These are phyloP conservation scores for Diaporthe sp. DNA, from an alignment of 2,329 filamentous ascomycete genomes.

Conservation along the genomic window DNA sequence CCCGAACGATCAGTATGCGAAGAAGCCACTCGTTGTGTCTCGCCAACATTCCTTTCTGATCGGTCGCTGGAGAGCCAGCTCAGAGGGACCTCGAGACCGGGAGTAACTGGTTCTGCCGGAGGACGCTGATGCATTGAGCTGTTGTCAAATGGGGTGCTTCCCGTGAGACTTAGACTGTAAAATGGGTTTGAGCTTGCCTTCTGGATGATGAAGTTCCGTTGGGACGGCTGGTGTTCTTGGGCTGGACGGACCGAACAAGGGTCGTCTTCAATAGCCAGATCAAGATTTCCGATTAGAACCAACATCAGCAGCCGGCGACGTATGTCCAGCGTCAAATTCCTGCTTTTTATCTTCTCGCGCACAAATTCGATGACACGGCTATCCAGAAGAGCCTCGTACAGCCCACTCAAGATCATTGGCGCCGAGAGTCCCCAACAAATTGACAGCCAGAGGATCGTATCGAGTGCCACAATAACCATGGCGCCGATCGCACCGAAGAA, in stretches of 20 bases:
- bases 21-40: background rate
- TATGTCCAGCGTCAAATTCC: conserved; percentile 40
- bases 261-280: conserved; percentile 35
- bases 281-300: conserved; percentile 43
- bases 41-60: background rate
- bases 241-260: background rate
- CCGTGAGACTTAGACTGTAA: background rate
- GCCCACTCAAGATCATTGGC: conserved; percentile 44
- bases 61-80: background rate
- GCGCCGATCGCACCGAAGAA: conserved; percentile 36
- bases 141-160: background rate
- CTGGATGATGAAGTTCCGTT: conserved; percentile 6
- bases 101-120: background rate
- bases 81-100: background rate
- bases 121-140: background rate
- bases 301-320: conserved; percentile 38
- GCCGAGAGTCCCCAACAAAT: conserved; percentile 43
- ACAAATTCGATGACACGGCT: conserved; percentile 40
- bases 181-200: background rate
- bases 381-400: conserved; percentile 45
- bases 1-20: background rate
- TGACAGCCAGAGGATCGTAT: conserved; percentile 43
- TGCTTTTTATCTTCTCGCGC: conserved; percentile 34
- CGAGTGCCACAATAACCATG: conserved; percentile 37
- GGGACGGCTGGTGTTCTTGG: conserved; percentile 17